Conservation (phyloP, 257 asterid species). For the Nicotiana tabacum region DNA sequence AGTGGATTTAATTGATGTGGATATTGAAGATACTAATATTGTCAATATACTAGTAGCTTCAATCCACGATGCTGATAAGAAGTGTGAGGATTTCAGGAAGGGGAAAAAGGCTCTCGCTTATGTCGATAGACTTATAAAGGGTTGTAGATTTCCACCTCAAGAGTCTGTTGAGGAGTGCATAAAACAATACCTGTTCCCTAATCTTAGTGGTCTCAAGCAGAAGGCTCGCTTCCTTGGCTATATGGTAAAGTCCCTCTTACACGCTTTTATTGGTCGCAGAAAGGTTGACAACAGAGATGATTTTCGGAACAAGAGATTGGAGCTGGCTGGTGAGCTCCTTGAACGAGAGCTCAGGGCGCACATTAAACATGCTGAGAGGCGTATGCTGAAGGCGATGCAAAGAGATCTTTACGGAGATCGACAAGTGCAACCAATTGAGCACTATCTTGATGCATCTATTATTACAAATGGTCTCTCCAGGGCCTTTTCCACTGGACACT, state of each 20-base stretch:
- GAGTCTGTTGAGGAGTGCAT: conserved; percentile 74
- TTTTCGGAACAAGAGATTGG: conserved; percentile 86
- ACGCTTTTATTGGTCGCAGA: conserved; percentile 63
- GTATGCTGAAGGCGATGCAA: conserved; percentile 69
- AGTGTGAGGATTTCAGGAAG: conserved; percentile 54
- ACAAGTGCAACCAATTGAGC: conserved; percentile 48
- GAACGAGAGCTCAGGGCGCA: conserved; percentile 79
- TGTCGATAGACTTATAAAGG: conserved; percentile 40
- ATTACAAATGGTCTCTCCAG: conserved; percentile 88
- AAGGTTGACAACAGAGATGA: conserved; percentile 84
- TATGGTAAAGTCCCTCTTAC: conserved; percentile 83
- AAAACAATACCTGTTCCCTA: conserved; percentile 52
- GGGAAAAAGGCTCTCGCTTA: conserved; percentile 36
- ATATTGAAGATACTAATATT: conserved; percentile 37
- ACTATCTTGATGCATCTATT: conserved; percentile 75
- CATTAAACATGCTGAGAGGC: conserved; percentile 77
- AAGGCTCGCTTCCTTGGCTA: conserved; percentile 81
- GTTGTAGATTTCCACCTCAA: conserved; percentile 57
- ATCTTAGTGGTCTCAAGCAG: conserved; percentile 45
- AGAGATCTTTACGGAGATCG: conserved; percentile 71
- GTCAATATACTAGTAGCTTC: conserved; percentile 61
- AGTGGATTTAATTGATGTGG: conserved; percentile 55
- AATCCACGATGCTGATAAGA: conserved; percentile 65
- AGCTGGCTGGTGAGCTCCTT: conserved; percentile 80
- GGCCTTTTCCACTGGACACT: conserved; percentile 93